Conservation (phyloP, 805 yeast species). For the Wickerhamia fluorescens region DNA sequence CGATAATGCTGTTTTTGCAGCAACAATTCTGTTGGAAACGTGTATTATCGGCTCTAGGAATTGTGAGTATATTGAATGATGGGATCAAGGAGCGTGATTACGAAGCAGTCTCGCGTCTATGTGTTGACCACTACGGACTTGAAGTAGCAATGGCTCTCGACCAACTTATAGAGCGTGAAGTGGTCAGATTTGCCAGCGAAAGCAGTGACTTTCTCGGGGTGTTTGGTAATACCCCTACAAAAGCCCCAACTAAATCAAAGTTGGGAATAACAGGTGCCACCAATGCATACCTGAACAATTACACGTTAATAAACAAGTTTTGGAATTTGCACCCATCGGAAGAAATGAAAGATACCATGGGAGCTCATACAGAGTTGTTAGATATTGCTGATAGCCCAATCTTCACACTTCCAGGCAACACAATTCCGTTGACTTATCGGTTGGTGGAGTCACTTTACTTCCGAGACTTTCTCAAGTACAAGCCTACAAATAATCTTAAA, state of each 20-base stretch:
- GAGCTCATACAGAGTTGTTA: no score
- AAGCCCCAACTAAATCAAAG: conserved; percentile 7
- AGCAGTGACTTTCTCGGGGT: conserved; percentile 2
- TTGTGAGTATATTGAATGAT: conserved; percentile 56
- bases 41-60: conserved; percentile 46
- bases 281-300: conserved; percentile 22
- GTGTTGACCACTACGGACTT: conserved; percentile 62
- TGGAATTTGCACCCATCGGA: conserved; percentile 45
- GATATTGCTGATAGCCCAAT: conserved; percentile 44
- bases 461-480: conserved; percentile 41
- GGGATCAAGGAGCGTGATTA: conserved; percentile 67
- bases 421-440: conserved; percentile 67
- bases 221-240: background rate
- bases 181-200: conserved; percentile 30
- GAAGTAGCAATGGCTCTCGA: conserved; percentile 41
- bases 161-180: conserved; percentile 40
- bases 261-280: conserved; percentile 28
- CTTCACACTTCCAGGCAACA: conserved; percentile 70
- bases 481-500: conserved; percentile 29
- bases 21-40: conserved; percentile 31
- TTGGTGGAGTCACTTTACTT: conserved; percentile 62
- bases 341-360: conserved; percentile 9
- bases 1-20: conserved; percentile 32
- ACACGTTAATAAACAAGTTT: conserved; percentile 33
- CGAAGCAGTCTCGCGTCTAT: conserved; percentile 44